Percentiles rank a stretch among this genome's conserved stretches.
Evolutionary conservation across 805 yeast genomes (phyloP).

Genomic region (Wickerhamiella qilinensis): DNA sequence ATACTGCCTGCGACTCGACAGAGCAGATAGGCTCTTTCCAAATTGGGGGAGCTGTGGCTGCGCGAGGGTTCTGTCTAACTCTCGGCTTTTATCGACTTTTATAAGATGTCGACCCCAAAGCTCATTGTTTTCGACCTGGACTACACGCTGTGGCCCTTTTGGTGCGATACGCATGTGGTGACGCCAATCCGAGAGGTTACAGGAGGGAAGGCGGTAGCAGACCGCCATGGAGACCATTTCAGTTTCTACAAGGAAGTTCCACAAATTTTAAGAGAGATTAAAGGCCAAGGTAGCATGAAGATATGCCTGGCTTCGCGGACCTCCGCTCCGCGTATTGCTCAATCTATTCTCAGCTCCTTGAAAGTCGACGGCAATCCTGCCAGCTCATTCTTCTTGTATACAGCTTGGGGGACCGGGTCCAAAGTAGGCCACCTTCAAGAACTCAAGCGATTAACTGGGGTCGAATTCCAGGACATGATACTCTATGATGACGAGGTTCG

Average conservation of each 20-base stretch:
- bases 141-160: constrained; percentile 63
- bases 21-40: too few species aligned
- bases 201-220: constrained; percentile 28
- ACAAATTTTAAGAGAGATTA: constrained; percentile 38
- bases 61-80: too few species aligned
- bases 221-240: constrained; percentile 38
- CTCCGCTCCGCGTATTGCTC: constrained; percentile 61
- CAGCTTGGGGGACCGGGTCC: constrained; percentile 28
- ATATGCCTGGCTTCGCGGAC: constrained; percentile 70
- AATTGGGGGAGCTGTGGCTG: too few species aligned
- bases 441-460: constrained; percentile 32
- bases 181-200: constrained; percentile 33
- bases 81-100: too few species aligned
- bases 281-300: constrained; percentile 28
- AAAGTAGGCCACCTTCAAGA: constrained; percentile 37
- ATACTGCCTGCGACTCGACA: too few species aligned
- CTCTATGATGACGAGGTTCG: constrained; percentile 70
- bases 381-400: constrained; percentile 31
- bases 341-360: constrained; percentile 37
- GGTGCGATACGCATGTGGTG: constrained; percentile 64
- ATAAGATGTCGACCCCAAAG: too few species aligned
- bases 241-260: constrained; percentile 55
- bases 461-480: constrained; percentile 34
- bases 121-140: constrained; percentile 62
- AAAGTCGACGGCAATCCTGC: constrained; percentile 39